Evolutionary conservation across 2,329 filamentous ascomycete genomes (phyloP).

Genomic region (Colletotrichum musae): DNA sequence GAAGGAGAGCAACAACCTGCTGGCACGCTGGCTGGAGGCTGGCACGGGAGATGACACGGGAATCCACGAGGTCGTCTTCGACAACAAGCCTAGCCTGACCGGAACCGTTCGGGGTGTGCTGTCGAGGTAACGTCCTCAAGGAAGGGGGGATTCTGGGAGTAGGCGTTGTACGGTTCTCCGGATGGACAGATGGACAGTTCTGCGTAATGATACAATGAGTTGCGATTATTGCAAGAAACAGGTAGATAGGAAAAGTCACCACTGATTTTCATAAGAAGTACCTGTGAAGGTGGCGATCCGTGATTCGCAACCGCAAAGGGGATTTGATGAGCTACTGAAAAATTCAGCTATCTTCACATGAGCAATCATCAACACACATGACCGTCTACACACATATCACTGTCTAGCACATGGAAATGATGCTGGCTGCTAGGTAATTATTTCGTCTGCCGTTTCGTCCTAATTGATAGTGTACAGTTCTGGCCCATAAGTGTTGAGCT

Average conservation of each 20-base stretch:
- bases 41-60: slow-evolving; percentile 60
- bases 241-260: slow-evolving; percentile 10
- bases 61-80: slow-evolving; percentile 65
- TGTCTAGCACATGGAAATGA: neutral
- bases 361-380: too few relatives aligned
- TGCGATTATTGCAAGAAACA: neutral
- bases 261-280: too few relatives aligned
- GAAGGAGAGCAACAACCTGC: slow-evolving; percentile 91
- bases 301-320: neutral
- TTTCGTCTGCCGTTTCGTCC: slow-evolving; percentile 23
- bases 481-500: neutral
- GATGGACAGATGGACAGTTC: neutral
- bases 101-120: slow-evolving; percentile 65
- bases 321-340: neutral
- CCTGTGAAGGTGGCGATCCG: neutral
- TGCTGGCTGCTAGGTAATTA: slow-evolving; percentile 1
- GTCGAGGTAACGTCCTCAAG: slow-evolving; percentile 55
- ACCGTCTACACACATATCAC: neutral
- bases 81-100: slow-evolving; percentile 62
- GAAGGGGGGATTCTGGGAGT: neutral
- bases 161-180: neutral
- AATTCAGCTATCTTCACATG: too few relatives aligned
- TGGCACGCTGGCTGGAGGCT: slow-evolving; percentile 80
- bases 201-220: slow-evolving; percentile 17
- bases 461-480: slow-evolving; percentile 38